Base-by-base conservation (phyloP, 2,329 filamentous ascomycete genomes). In the Epichloe glyceriae region DNA sequence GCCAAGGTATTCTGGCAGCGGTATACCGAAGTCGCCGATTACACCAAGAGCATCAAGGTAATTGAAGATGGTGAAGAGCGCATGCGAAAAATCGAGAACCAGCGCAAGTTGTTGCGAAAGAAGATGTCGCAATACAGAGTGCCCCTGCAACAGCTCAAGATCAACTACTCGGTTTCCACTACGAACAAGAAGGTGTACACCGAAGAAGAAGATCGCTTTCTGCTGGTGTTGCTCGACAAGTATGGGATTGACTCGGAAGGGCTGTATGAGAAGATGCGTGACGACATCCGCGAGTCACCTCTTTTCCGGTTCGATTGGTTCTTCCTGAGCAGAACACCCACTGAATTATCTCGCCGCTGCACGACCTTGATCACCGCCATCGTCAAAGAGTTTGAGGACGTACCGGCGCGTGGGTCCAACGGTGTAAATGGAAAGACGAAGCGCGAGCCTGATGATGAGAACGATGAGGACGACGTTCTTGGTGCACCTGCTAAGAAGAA, bases 111-210 rank as follows among this genome's bases (percentile, higher is more conserved):
- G 73, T 78, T 98, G 50, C 82, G 85, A 56, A 94, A 90, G 78
- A 98, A 98, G 79, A 86, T 98, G 78, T 79, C 84, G 60, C 88
- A 93, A 74, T 97, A 95, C 65, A 86, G 93, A n/a, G 91, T 97
- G 47, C 94, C 93, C 22, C 77, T 98, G 15, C 93, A 98, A 67
- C 93, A 98, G 68, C 82, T 98, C 62, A 95, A 95, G 74, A 89
- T 98, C 73, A 97, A 95, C 71, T 98, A 98, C 69, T 95, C 90
- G 0, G 93, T 98, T 30, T 95, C 89, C 6, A 98, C 93, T 2
- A 98, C 94, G 10, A 98, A 98, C 79, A 98, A 98, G 74, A 98
- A 98, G 73, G 90, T 98, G 1, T 98, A 98, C 66, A 97, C 90
- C 0, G 94, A 98, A 65, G 93, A 98, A 64, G 93, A 98, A 67